Percentiles rank a stretch among this genome's conserved stretches.
Evolutionary conservation across 1,284 basidiomycete species (phyloP).

Genomic region (Malassezia cuniculi): DNA sequence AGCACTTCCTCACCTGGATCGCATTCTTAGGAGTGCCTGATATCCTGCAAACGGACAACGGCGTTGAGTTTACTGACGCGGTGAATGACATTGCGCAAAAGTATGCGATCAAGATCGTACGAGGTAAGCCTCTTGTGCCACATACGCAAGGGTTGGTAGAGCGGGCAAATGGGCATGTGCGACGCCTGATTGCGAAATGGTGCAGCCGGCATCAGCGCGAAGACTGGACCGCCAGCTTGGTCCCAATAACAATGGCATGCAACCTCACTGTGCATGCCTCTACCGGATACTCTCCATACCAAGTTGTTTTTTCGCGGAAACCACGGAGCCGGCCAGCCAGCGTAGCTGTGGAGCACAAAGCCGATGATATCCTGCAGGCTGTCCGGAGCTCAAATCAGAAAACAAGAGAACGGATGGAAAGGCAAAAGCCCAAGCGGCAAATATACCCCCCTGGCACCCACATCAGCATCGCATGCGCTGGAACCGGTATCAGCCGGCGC

Average conservation of each 20-base stretch:
- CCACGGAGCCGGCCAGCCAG: neutral
- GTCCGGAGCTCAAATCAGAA: too few relatives aligned
- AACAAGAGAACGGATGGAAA: too few relatives aligned
- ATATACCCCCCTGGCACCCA: neutral
- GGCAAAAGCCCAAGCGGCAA: neutral
- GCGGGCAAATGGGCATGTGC: conserved; percentile 8
- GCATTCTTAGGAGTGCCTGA: conserved; percentile 2
- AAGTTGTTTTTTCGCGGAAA: conserved; percentile 5
- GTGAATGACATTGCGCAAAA: too few relatives aligned
- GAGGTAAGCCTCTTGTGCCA: too few relatives aligned
- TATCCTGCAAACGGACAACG: conserved; percentile 8
- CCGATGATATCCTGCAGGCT: too few relatives aligned
- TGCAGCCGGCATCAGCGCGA: neutral
- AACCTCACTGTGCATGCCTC: conserved; percentile 4
- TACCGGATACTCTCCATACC: neutral
- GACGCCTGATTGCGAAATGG: conserved; percentile 6
- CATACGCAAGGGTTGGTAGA: too few relatives aligned
- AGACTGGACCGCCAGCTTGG: neutral
- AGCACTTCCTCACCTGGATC: conserved; percentile 2
- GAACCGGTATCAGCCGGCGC: neutral
- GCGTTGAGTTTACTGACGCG: conserved; percentile 1
- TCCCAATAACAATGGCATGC: conserved; percentile 3
- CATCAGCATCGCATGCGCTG: neutral
- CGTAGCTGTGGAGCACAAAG: neutral
- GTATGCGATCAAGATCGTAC: too few relatives aligned